Conservation (phyloP, 306 rosid genomes). For the Quercus robur region DNA sequence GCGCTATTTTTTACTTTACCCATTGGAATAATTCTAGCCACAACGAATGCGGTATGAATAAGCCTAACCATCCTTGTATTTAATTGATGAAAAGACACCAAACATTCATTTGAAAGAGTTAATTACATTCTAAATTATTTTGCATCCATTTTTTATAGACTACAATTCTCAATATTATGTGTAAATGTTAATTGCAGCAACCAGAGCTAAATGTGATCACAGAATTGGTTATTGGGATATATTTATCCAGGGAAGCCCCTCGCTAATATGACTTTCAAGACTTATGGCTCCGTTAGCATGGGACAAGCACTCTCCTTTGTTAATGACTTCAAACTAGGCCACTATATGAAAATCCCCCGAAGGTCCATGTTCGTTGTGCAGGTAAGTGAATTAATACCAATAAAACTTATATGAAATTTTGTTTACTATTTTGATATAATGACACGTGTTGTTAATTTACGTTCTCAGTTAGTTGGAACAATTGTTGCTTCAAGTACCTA, state of each 20-base stretch:
- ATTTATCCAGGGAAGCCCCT: conserved; percentile 75
- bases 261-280: conserved; percentile 78
- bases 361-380: conserved; percentile 65
- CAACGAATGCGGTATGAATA: conserved; percentile 60
- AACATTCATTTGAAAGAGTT: not conserved
- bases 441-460: not conserved
- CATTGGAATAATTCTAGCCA: conserved; percentile 71
- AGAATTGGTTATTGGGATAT: conserved; percentile 66
- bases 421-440: not conserved
- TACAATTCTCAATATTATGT: too few relatives aligned
- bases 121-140: not conserved
- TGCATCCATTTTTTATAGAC: too few relatives aligned
- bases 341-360: conserved; percentile 87
- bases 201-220: conserved; percentile 68
- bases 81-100: not conserved
- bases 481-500: conserved; percentile 40
- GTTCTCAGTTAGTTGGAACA: conserved; percentile 53
- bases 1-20: conserved; percentile 72
- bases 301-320: conserved; percentile 58
- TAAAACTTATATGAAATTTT: not conserved
- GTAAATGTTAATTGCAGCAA: conserved; percentile 40
- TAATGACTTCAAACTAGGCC: conserved; percentile 71
- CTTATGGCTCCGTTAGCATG: conserved; percentile 80
- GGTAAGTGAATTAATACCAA: conserved; percentile 20
- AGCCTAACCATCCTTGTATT: not conserved